A percentile compares a stretch with the other conserved stretches of the same genome.
Conservation (phyloP, 441 rosid genomes). For the Theobroma grandiflorum region DNA sequence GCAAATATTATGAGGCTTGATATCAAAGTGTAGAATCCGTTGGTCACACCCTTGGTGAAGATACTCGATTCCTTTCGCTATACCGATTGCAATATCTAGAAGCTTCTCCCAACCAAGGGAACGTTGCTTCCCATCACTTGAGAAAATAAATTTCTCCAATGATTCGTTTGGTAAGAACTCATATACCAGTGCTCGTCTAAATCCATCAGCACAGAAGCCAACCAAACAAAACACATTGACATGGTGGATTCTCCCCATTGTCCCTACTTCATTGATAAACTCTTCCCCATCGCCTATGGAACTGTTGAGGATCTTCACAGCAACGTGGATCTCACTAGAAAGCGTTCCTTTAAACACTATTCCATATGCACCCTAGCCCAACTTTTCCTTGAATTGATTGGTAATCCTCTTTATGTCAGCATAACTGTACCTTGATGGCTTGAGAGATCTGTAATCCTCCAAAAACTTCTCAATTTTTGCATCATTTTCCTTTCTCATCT, state of each 20-base stretch:
- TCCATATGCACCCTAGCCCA: constrained; percentile 46
- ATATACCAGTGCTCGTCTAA: constrained; percentile 20
- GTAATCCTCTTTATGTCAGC: constrained; percentile 38
- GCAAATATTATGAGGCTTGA: constrained; percentile 21
- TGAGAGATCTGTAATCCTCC: constrained; percentile 22
- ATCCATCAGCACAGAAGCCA: constrained; percentile 26
- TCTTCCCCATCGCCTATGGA: constrained; percentile 17
- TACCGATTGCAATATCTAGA: constrained; percentile 14
- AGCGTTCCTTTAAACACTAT: constrained; percentile 41
- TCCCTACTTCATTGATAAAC: constrained; percentile 26
- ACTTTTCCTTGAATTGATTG: constrained; percentile 25
- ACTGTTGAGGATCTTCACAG: constrained; percentile 22
- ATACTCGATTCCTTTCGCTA: constrained; percentile 22
- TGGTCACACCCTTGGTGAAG: constrained; percentile 17
- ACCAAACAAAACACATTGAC: constrained; percentile 22
- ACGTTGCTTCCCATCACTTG: not conserved
- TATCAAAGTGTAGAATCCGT: constrained; percentile 29
- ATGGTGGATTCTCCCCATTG: constrained; percentile 32
- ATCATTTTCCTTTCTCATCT: constrained; percentile 16
- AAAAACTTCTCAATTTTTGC: constrained; percentile 26
- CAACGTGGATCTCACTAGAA: constrained; percentile 34
- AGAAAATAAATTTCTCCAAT: constrained; percentile 26
- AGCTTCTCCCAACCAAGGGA: constrained; percentile 24
- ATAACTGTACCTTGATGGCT: constrained; percentile 28
- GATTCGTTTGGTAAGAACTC: constrained; percentile 28